A percentile compares a stretch with the other conserved stretches of the same genome.
These are phyloP conservation scores for Blastobotrys elegans DNA, from an alignment of 1,139 yeast genomes.

Conservation along the genomic window DNA sequence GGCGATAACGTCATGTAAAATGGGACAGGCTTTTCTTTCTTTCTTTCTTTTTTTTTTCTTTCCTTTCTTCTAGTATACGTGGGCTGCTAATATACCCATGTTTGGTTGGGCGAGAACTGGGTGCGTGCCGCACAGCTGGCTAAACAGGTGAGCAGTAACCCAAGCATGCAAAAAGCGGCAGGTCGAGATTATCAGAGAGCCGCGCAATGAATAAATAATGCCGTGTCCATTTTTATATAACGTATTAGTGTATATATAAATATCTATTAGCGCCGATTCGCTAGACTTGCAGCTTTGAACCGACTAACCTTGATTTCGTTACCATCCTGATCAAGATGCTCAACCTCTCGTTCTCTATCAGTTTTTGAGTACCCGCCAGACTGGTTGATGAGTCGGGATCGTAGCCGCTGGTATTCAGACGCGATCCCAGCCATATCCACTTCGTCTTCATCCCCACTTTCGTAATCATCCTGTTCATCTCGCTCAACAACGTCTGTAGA, in stretches of 20 bases:
- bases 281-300: slow-evolving; percentile 55
- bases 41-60: neutral
- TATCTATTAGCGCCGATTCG: neutral
- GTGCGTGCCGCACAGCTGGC: too few species aligned
- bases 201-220: neutral
- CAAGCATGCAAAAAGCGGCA: too few species aligned
- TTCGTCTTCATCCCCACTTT: slow-evolving; percentile 14
- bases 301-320: slow-evolving; percentile 57
- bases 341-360: slow-evolving; percentile 53
- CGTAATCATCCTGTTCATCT: slow-evolving; percentile 9
- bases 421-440: slow-evolving; percentile 38
- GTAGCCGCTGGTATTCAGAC: slow-evolving; percentile 52
- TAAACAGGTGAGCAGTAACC: too few species aligned
- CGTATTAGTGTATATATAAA: too few species aligned
- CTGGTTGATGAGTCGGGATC: slow-evolving; percentile 48
- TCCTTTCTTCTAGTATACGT: neutral
- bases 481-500: slow-evolving; percentile 5
- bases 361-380: slow-evolving; percentile 46
- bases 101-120: too few species aligned
- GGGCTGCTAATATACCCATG: too few species aligned
- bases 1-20: slow-evolving; percentile 13
- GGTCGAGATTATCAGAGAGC: neutral
- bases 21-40: neutral
- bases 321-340: slow-evolving; percentile 68
- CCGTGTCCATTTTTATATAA: too few species aligned